A percentile compares a stretch with the other conserved stretches of the same genome.
Evolutionary conservation across 2,329 filamentous ascomycete species (phyloP).

Genomic region (Dothideomycetidae sp.): DNA sequence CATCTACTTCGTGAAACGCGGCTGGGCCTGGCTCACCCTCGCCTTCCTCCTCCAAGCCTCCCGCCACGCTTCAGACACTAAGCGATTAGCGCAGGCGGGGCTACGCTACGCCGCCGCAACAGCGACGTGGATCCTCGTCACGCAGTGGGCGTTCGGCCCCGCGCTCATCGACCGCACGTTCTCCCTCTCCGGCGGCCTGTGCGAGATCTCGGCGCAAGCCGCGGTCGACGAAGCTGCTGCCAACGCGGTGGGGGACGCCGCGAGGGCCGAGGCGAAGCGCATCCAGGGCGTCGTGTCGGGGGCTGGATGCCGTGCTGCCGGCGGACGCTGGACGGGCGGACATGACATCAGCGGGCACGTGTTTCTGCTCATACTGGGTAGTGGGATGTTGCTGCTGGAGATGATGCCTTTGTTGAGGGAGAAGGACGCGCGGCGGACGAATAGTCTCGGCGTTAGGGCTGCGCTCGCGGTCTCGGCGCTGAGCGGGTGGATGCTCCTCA

Average conservation of each 20-base stretch:
- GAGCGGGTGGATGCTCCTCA: slow-evolving; percentile 90
- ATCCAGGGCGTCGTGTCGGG: slow-evolving; percentile 22
- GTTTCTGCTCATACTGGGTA: slow-evolving; percentile 77
- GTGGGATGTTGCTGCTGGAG: slow-evolving; percentile 69
- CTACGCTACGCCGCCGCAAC: slow-evolving; percentile 62
- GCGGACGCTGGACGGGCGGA: slow-evolving; percentile 79
- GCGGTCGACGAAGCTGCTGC: slow-evolving; percentile 29
- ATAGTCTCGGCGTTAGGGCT: slow-evolving; percentile 38
- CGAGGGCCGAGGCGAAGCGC: slow-evolving; percentile 17
- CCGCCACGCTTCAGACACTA: slow-evolving; percentile 31
- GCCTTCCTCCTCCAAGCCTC: slow-evolving; percentile 57
- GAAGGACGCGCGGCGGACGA: slow-evolving; percentile 44
- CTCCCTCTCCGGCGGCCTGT: slow-evolving; percentile 72
- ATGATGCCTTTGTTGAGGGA: slow-evolving; percentile 52
- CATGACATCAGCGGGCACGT: slow-evolving; percentile 95
- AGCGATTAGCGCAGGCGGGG: slow-evolving; percentile 42
- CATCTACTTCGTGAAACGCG: slow-evolving; percentile 80
- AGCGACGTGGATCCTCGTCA: slow-evolving; percentile 67
- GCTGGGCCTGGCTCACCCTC: slow-evolving; percentile 79
- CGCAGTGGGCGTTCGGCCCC: slow-evolving; percentile 94
- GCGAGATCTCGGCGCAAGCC: slow-evolving; percentile 37
- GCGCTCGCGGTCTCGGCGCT: slow-evolving; percentile 47
- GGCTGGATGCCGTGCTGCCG: slow-evolving; percentile 66
- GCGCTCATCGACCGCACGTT: slow-evolving; percentile 83
- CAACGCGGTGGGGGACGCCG: slow-evolving; percentile 26